Evolutionary conservation across 192 early-diverging fungal species (phyloP), one percentile per base, ranked within the genome.

Genomic region (Podila horticola): DNA sequence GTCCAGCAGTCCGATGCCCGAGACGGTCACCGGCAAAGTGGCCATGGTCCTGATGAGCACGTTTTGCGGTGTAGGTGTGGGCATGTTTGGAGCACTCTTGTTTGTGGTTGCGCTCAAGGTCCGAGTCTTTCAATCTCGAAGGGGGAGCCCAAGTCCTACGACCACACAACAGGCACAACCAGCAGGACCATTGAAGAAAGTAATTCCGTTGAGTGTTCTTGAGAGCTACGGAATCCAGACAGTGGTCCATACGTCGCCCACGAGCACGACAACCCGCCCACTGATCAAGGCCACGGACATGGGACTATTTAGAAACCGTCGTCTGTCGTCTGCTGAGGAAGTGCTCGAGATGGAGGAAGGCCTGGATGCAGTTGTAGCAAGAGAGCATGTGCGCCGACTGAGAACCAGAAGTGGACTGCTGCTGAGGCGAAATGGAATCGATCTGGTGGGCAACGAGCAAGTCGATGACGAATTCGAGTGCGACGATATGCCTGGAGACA

Each of bases 41-140:
- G 68, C 68, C 41, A 71, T 76, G 74, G 55, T 76, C 9, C 26
- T 76, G 26, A 76, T 76, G 74, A 76, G 74, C 29, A 76, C 74
- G 24, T 22, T 71, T 41, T 71, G 67, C 29, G 66, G 66, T 4
- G 49, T 76, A 2, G 62, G 66, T 19, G 74, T 76, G 2, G 68
- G 74, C 15, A 71, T 76, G 68, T 71, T 76, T 66, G 74, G 74
- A 7, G 74, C 74, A 26, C 36, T 76, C 12, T 36, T 76, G 5
- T 76, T 76, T 62, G 74, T 76, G 0, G 74, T 76, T 30, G 74
- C 74, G 9, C 74, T 76, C 58, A 76, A 76, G 28, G 66, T 76
- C 45, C 74, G 74, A 36, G 49, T 76, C 38, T 66, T 76, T 34
- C 74, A 71, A 30, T 29, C 60, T 7, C 62, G 68, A 29, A 38